Base-by-base conservation (phyloP, 192 early-diverging fungal genomes). In the Podila clonocystis region DNA sequence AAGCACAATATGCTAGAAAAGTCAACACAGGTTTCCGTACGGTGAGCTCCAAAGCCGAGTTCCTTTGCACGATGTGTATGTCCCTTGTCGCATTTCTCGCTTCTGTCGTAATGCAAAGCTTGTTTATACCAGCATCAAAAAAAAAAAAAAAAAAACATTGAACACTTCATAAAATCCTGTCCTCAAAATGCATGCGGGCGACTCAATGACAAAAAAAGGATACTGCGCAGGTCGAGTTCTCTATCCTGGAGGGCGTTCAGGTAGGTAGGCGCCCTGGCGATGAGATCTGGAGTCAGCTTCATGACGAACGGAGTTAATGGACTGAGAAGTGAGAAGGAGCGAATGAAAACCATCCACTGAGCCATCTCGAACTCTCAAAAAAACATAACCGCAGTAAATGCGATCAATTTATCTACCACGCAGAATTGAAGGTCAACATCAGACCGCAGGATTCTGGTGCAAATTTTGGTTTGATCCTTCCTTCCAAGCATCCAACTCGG, bases 191-290 rank as follows among this genome's bases (percentile, higher is more conserved):
- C 24, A 33, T 9, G 26, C 29, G 28, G 0, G 33, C 20, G 29
- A 28, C 7, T 45, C 31, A 26, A 57, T 57, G 50, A 57, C 41
- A 67, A 59, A 67, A 57, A 57, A 34, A 48, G 49, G 62, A 72
- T 88, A 96, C 94, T 92, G 84, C 96, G 88, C 60, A 99, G 84
- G 68, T 96, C 93, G 60, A 99, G 89, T 84, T 97, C 95, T 58
- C 95, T 86, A 84, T 97, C 97, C 83, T 92, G 92, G 31, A 97
- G 82, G 20, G 97, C 86, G 83, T 99, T 98, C 38, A 98, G 87
- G 66, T 87, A 93, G 31, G 91, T 87, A 48, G 89, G 82, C 63
- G 92, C 88, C 31, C 86, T 85, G 58, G 84, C 60, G 58, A 95
- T 87, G 55, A 95, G 83, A 34, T 93, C 94, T 28, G 91, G 89